Evolutionary conservation across 805 yeast species (phyloP), one percentile per base, ranked within the genome.

Genomic region (Cyberlindnera nakhonratchasimensis): DNA sequence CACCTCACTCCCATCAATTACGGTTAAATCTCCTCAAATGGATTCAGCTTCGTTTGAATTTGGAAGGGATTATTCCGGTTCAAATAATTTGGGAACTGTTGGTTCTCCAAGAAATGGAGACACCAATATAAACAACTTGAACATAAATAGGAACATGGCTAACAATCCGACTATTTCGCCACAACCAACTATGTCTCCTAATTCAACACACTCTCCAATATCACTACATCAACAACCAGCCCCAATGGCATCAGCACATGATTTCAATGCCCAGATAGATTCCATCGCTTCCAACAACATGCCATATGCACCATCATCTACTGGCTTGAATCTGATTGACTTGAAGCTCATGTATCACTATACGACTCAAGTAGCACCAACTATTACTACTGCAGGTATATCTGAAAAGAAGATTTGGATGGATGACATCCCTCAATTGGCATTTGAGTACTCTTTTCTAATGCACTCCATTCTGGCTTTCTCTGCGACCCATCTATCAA

Each of bases 401-500:
- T 83, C 91, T 24, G 95, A 84, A 50, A 79, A 82, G 23, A 77
- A 82, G 50, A 83, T 90, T 29, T 91, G 97, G 97, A 78, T 81
- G 40, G 79, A 77, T 39, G 95, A 87, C 52, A 88, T 91, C 19
- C 96, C 96, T 0, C 77, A 81, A 67, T 69, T 90, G 44, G 96
- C 97, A 5, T 88, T 90, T 64, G 77, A 82, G 42, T 82, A 82
- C 59, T 96, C 96, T 13, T 89, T 87, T 55, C 69, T 91, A 51
- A 88, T 91, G 96, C 97, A 91, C 59, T 82, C 95, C 1, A 72
- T 91, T 12, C 68, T 91, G 40, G 96, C 96, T 20, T 86, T 91
- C 56, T 81, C 95, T 43, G 97, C 97, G 2, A 87, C 97, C 0
- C 97, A 91, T 65, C 65, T 90, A 38, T 80, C 93, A 5, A 67